phyloP scores from a whole-genome alignment of 805 yeast genomes.

The Metschnikowia cerradonensis region DNA sequence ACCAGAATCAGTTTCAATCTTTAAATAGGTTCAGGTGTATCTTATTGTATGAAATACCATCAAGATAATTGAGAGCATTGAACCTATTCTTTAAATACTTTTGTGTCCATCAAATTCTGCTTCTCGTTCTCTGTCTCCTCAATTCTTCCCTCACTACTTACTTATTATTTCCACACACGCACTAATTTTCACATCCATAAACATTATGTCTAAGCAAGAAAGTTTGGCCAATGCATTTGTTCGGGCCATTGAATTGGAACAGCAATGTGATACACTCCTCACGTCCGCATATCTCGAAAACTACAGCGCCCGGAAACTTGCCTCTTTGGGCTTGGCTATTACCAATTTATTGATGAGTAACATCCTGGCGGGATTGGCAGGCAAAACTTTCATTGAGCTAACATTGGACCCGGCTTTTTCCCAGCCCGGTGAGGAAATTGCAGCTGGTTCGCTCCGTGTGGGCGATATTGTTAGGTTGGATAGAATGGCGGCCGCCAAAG shows the following conservation, averaged over 20 bases:
- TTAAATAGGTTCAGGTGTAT: no score
- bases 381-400: slow-evolving; percentile 65
- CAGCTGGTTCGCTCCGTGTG: slow-evolving; percentile 51
- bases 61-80: no score
- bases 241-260: slow-evolving; percentile 36
- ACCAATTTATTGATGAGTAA: slow-evolving; percentile 59
- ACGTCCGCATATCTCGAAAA: slow-evolving; percentile 30
- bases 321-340: slow-evolving; percentile 70
- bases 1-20: no score
- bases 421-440: slow-evolving; percentile 29
- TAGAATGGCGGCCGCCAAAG: slow-evolving; percentile 30
- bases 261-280: slow-evolving; percentile 30
- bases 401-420: slow-evolving; percentile 47
- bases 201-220: slow-evolving; percentile 7
- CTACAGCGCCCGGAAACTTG: slow-evolving; percentile 60
- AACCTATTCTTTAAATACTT: no score
- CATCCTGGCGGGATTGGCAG: slow-evolving; percentile 74
- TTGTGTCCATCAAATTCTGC: no score
- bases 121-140: no score
- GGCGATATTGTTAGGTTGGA: slow-evolving; percentile 77
- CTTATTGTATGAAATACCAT: no score
- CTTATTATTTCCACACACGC: no score
- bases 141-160: no score
- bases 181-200: background rate
- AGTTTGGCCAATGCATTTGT: slow-evolving; percentile 16